Conservation (phyloP, 1,139 yeast species). For the Geotrichum candidum region DNA sequence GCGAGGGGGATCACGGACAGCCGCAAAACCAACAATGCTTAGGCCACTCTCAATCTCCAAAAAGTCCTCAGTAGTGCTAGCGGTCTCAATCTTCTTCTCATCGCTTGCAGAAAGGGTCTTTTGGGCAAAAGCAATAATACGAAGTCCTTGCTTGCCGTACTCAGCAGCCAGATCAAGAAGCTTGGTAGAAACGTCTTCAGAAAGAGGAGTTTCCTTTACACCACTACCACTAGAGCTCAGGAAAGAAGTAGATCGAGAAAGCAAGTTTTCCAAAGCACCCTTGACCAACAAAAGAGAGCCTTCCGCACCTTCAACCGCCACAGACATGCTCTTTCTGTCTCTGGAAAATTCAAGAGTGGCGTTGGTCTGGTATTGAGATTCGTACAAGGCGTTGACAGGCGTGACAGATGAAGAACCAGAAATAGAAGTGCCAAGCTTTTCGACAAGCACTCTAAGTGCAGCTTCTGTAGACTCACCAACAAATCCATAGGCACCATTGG, state of each 20-base stretch:
- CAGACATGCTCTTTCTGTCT: slow-evolving; percentile 48
- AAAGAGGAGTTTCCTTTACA: slow-evolving; percentile 27
- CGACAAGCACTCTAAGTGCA: slow-evolving; percentile 32
- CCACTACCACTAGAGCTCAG: slow-evolving; percentile 31
- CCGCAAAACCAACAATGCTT: slow-evolving; percentile 46
- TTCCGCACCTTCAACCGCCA: slow-evolving; percentile 34
- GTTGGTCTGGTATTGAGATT: slow-evolving; percentile 13
- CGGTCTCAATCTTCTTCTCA: slow-evolving; percentile 15
- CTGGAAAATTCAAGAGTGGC: slow-evolving; percentile 37
- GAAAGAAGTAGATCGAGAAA: slow-evolving; percentile 39
- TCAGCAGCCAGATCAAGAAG: slow-evolving; percentile 38
- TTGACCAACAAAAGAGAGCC: slow-evolving; percentile 38
- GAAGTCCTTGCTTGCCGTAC: slow-evolving; percentile 41
- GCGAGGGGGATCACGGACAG: slow-evolving; percentile 52
- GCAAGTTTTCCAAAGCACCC: slow-evolving; percentile 50
- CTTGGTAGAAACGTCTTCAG: slow-evolving; percentile 22
- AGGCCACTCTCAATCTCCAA: slow-evolving; percentile 35
- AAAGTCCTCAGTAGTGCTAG: slow-evolving; percentile 24
- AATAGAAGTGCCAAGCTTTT: slow-evolving; percentile 24
- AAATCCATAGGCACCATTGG: slow-evolving; percentile 23
- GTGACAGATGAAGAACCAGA: slow-evolving; percentile 10
- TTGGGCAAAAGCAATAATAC: slow-evolving; percentile 45
- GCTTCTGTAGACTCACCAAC: slow-evolving; percentile 40
- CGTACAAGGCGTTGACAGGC: slow-evolving; percentile 19
- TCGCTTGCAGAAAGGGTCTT: slow-evolving; percentile 17